Percentiles rank a stretch among this genome's conserved stretches.
These are phyloP conservation scores for Apiospora arundinis DNA, from an alignment of 2,329 filamentous ascomycete species.

Conservation along the genomic window DNA sequence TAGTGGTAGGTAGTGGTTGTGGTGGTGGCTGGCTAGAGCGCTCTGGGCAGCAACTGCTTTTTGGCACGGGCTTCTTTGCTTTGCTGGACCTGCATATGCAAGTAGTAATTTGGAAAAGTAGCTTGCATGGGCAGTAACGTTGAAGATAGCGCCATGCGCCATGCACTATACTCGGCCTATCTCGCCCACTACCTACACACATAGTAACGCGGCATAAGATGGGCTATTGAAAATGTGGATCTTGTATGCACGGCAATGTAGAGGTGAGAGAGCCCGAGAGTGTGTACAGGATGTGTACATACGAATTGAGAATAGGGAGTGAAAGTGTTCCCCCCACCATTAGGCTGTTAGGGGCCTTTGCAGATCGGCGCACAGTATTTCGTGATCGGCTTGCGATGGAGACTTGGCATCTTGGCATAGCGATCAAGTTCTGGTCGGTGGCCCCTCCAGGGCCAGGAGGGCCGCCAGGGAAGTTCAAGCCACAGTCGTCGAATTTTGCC, in stretches of 20 bases:
- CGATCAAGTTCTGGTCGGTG: neutral
- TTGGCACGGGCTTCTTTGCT: slow-evolving; percentile 8
- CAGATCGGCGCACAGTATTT: slow-evolving; percentile 8
- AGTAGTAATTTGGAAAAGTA: slow-evolving; percentile 4
- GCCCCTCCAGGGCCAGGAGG: neutral
- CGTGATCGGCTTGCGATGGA: slow-evolving; percentile 14
- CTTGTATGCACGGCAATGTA: slow-evolving; percentile 9
- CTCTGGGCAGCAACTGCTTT: neutral
- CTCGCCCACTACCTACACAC: neutral
- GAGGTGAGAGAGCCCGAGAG: neutral
- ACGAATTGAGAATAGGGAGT: neutral
- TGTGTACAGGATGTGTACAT: slow-evolving; percentile 4
- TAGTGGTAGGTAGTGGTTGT: neutral
- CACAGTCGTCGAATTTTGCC: slow-evolving; percentile 14
- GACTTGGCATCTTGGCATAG: slow-evolving; percentile 15
- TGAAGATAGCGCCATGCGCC: slow-evolving; percentile 5
- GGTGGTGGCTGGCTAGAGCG: slow-evolving; percentile 3
- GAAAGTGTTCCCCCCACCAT: neutral
- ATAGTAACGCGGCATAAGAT: slow-evolving; percentile 15
- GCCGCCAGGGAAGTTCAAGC: neutral
- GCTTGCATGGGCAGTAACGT: slow-evolving; percentile 15
- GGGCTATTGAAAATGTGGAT: slow-evolving; percentile 7
- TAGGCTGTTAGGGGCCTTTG: slow-evolving; percentile 1
- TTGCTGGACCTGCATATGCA: slow-evolving; percentile 18
- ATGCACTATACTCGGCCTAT: slow-evolving; percentile 11